phyloP scores from a whole-genome alignment of 2,329 filamentous ascomycete genomes.

The Pyrenophora teres region DNA sequence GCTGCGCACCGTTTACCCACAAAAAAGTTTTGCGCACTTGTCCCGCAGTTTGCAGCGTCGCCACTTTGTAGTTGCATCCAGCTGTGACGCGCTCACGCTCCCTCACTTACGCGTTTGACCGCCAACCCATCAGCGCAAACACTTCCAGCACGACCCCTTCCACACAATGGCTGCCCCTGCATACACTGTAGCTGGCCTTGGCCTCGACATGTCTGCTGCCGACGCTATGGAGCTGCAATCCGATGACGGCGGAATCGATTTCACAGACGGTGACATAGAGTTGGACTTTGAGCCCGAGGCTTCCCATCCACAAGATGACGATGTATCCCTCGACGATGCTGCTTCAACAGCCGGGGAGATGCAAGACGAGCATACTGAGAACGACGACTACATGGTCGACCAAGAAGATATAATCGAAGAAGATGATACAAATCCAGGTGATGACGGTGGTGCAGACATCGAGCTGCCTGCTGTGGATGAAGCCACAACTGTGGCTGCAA shows the following conservation, averaged over 20 bases:
- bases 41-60: constrained; percentile 12
- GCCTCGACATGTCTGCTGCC: constrained; percentile 43
- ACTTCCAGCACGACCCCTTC: not conserved
- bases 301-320: constrained; percentile 45
- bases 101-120: constrained; percentile 12
- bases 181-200: constrained; percentile 26
- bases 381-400: constrained; percentile 48
- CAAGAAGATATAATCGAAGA: constrained; percentile 39
- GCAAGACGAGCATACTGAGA: constrained; percentile 26
- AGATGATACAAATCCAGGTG: constrained; percentile 24
- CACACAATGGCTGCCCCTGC: constrained; percentile 33
- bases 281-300: constrained; percentile 54
- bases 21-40: not conserved
- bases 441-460: constrained; percentile 9
- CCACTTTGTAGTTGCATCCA: constrained; percentile 14
- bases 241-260: constrained; percentile 47
- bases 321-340: constrained; percentile 62
- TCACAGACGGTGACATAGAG: constrained; percentile 64
- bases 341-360: constrained; percentile 28
- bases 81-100: constrained; percentile 25
- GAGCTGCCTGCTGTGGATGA: constrained; percentile 10
- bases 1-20: not conserved
- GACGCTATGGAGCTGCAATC: constrained; percentile 62
- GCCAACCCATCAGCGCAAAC: not conserved
- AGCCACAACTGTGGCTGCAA: not conserved